A percentile compares a stretch with the other conserved stretches of the same genome.
Evolutionary conservation across 441 rosid genomes (phyloP).

Genomic region (Pelargonium citronellum): DNA sequence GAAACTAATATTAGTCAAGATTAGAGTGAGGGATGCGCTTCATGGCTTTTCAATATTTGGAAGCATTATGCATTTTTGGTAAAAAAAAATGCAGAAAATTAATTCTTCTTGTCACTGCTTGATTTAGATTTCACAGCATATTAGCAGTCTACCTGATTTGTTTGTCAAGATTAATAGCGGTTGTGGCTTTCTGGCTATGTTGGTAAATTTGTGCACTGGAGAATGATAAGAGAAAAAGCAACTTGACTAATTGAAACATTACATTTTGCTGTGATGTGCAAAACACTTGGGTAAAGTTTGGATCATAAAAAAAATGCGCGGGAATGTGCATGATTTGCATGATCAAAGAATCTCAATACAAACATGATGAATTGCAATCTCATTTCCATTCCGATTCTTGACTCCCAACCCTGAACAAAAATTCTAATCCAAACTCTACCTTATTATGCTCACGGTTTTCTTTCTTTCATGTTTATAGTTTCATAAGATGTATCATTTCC

Average conservation of each 20-base stretch:
- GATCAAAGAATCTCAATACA: no score
- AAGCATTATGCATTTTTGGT: background rate
- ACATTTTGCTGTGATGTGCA: background rate
- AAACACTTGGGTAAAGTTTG: no score
- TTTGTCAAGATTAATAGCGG: background rate
- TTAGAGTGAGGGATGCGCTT: no score
- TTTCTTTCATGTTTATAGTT: background rate
- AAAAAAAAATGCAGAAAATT: background rate
- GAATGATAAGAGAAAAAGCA: background rate
- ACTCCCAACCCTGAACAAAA: no score
- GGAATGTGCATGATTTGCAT: no score
- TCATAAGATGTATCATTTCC: background rate
- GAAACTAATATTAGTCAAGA: background rate
- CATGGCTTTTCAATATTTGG: background rate
- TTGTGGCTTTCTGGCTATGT: background rate
- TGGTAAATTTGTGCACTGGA: background rate
- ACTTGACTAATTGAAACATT: background rate
- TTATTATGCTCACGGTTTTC: background rate
- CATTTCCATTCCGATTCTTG: no score
- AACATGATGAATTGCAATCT: no score
- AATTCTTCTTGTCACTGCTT: background rate
- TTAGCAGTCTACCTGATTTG: no score
- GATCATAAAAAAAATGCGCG: no score
- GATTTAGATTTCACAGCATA: background rate
- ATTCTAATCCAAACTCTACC: no score